These are phyloP conservation scores for Cutaneotrichosporon sp. DNA, from an alignment of 1,284 basidiomycete species.

Conservation along the genomic window DNA sequence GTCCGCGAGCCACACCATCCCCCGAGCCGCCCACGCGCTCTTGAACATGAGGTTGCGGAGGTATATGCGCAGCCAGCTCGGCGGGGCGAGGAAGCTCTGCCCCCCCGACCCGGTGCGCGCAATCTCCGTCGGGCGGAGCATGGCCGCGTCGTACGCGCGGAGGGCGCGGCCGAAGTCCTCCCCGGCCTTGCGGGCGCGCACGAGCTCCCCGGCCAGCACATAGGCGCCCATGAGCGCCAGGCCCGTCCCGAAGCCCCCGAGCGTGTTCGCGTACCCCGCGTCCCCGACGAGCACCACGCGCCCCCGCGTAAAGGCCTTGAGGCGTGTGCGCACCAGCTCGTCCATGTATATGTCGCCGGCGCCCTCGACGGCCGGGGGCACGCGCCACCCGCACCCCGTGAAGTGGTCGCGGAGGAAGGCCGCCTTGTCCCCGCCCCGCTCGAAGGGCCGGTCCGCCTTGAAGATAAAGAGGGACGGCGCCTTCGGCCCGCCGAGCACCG, in stretches of 20 bases:
- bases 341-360: conserved; percentile 35
- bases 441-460: no score
- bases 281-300: conserved; percentile 32
- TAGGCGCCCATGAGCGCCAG: conserved; percentile 33
- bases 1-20: no score
- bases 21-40: background rate
- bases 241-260: conserved; percentile 32
- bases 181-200: conserved; percentile 1
- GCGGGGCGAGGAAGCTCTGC: background rate
- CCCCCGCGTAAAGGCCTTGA: conserved; percentile 16
- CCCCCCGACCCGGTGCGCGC: background rate
- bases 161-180: background rate
- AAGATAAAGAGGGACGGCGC: background rate
- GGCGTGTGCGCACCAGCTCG: conserved; percentile 26
- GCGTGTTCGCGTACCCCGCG: conserved; percentile 31
- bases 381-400: background rate
- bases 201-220: conserved; percentile 35
- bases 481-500: background rate
- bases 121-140: background rate
- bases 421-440: background rate
- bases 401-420: background rate
- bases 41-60: background rate
- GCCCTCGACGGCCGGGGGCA: conserved; percentile 21
- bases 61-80: background rate
- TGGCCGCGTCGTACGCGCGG: background rate